Evolutionary conservation across 306 rosid genomes (phyloP).

Genomic region (Canavalia gladiata): DNA sequence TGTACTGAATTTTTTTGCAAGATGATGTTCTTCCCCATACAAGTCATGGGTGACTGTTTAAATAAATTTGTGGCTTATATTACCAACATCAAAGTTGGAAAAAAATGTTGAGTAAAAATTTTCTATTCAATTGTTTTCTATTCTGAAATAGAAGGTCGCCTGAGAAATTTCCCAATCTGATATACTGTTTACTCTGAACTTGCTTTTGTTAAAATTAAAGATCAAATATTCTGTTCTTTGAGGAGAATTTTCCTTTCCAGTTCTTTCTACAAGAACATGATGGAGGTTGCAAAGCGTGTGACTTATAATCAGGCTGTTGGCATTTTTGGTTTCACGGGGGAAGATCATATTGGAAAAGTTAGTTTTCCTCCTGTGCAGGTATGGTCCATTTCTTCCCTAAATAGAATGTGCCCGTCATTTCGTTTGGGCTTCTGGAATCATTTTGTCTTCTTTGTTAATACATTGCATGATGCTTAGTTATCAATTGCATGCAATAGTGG

Average conservation of each 20-base stretch:
- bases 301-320: slow-evolving; percentile 94
- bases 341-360: slow-evolving; percentile 96
- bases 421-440: not conserved
- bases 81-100: not conserved
- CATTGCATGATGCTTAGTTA: not conserved
- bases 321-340: slow-evolving; percentile 88
- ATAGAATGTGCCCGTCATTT: not conserved
- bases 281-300: slow-evolving; percentile 78
- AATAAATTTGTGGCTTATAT: slow-evolving; percentile 22
- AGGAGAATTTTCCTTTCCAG: slow-evolving; percentile 59
- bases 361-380: slow-evolving; percentile 97
- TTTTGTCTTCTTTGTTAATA: not conserved
- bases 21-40: not conserved
- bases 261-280: slow-evolving; percentile 88
- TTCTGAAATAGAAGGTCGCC: not conserved
- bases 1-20: slow-evolving; percentile 3
- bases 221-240: slow-evolving; percentile 1
- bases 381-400: slow-evolving; percentile 40
- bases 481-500: not conserved
- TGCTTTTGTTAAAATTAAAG: not conserved
- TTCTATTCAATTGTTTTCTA: not conserved
- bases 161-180: not conserved
- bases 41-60: not conserved
- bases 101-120: not conserved
- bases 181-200: not conserved